Base-by-base conservation (phyloP, 2,329 filamentous ascomycete species). In the Herpotrichia juniperi region DNA sequence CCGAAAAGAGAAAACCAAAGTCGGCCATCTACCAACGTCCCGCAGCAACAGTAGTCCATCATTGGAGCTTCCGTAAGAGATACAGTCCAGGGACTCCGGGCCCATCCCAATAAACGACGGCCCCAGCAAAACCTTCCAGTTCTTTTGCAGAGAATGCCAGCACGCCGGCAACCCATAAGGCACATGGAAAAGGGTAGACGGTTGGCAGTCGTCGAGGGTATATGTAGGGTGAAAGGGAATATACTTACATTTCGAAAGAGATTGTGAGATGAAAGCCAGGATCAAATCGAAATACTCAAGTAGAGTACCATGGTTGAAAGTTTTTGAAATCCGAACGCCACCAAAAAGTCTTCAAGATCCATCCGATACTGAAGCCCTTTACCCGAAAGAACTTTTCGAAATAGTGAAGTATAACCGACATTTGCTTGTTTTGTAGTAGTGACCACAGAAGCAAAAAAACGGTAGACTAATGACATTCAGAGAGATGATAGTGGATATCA, bases 371-470 rank as follows among this genome's bases (percentile, higher is more conserved):
- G 14, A 30, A 52, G 22, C 32, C 42, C 16, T 25, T 28, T 34
- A 37, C 44, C 26, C 22, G 28, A 42, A 17, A 32, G 35, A 39
- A 17, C 44, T 42, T 35, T 17, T 49, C 50, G 53, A 59, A 34
- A 59, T 60, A 48, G 30, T 43, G 56, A 61, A 65, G 53, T 66
- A 64, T 66, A 49, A 59, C 61, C 56, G 57, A 59, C 48, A 53
- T 54, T 34, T 16, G 34, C 28, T 25, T 45, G 9, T 25, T n/a
- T n/a, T n/a, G n/a, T n/a, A n/a, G n/a, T n/a, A n/a, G 4, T 21
- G 14, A 24, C 37, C 37, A 40, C 21, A 25, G 25, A 24, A 25
- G 6, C 8, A 11, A n/a, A n/a, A 40, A 34, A 40, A 7, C 19
- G 11, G 21, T 25, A 40, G 6, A 24, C 37, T 24, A 11, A n/a